Evolutionary conservation across 2,329 filamentous ascomycete species (phyloP).

Genomic region (Phoma sp.): DNA sequence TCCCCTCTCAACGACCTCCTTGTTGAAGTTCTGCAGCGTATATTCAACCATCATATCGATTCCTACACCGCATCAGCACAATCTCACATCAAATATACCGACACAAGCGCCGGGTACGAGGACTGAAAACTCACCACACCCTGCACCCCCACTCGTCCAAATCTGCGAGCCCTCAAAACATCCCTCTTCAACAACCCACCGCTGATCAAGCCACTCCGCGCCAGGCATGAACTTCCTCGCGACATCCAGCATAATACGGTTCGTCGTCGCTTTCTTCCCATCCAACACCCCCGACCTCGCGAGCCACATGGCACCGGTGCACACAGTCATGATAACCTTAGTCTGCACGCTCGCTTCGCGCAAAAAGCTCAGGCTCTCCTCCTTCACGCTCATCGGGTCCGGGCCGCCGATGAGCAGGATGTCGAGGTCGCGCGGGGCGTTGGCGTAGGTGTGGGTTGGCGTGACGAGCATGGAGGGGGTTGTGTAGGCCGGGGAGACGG

Average conservation of each 20-base stretch:
- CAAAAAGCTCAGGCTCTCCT: constrained; percentile 46
- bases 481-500: constrained; percentile 38
- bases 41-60: constrained; percentile 36
- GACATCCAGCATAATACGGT: constrained; percentile 36
- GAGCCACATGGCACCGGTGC: constrained; percentile 50
- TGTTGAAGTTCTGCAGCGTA: constrained; percentile 26
- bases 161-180: constrained; percentile 42
- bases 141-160: constrained; percentile 50
- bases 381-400: constrained; percentile 36
- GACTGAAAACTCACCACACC: constrained; percentile 19
- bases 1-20: constrained; percentile 21
- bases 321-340: constrained; percentile 36
- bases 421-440: constrained; percentile 51
- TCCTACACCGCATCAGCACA: too few relatives aligned
- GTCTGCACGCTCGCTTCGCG: constrained; percentile 40
- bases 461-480: constrained; percentile 43
- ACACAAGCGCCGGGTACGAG: constrained; percentile 11
- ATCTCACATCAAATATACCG: too few relatives aligned
- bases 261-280: constrained; percentile 50
- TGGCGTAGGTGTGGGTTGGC: constrained; percentile 51
- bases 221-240: constrained; percentile 41
- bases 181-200: constrained; percentile 47
- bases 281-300: constrained; percentile 46
- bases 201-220: constrained; percentile 48
- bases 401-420: constrained; percentile 50